phyloP scores from a whole-genome alignment of 1,139 yeast species.

The Pichia sp. region DNA sequence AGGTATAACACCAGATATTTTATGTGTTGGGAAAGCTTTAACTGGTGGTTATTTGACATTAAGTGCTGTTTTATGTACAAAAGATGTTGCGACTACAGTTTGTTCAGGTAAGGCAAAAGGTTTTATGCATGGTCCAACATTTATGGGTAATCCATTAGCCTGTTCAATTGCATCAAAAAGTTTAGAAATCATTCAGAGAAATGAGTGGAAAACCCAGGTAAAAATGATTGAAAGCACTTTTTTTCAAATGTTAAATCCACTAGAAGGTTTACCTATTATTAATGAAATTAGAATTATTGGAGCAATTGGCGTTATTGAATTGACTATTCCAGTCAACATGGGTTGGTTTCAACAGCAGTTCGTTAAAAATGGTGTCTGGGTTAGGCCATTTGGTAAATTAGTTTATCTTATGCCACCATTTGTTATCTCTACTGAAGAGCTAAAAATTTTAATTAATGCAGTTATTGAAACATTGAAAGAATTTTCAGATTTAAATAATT shows the following conservation, averaged over 20 bases:
- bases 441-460: conserved; percentile 1
- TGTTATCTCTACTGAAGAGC: conserved; percentile 4
- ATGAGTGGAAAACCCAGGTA: conserved; percentile 13
- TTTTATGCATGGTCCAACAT: conserved; percentile 19
- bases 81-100: conserved; percentile 11
- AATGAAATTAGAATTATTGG: conserved; percentile 27
- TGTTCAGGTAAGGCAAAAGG: conserved; percentile 13
- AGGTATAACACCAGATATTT: conserved; percentile 35
- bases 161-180: conserved; percentile 15
- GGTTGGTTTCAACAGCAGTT: conserved; percentile 15
- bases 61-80: conserved; percentile 13
- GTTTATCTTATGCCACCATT: conserved; percentile 15
- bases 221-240: conserved; percentile 7
- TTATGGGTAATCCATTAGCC: conserved; percentile 17
- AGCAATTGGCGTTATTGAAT: conserved; percentile 30
- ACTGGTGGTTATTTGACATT: conserved; percentile 33
- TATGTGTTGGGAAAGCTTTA: conserved; percentile 36
- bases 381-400: conserved; percentile 14
- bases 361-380: conserved; percentile 15
- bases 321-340: conserved; percentile 22
- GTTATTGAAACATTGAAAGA: conserved; percentile 3
- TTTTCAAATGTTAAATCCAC: neutral
- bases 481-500: conserved; percentile 3
- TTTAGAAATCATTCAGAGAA: conserved; percentile 12
- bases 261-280: conserved; percentile 4